Evolutionary conservation across 345 rosid species (phyloP).

Genomic region (Psidium guajava): DNA sequence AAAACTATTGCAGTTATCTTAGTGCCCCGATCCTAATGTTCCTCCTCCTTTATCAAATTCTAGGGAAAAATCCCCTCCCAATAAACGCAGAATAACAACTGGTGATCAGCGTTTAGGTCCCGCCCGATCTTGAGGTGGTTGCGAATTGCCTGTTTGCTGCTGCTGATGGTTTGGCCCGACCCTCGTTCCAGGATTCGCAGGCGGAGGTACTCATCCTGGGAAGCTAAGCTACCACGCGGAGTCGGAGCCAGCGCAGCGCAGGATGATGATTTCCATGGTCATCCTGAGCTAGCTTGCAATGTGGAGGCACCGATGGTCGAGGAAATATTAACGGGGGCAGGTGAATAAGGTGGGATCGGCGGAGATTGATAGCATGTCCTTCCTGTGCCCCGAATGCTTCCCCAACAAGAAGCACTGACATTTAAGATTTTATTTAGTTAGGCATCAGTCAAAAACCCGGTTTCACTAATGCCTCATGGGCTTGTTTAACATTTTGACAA

Average conservation of each 20-base stretch:
- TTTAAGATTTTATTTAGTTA: too few relatives aligned
- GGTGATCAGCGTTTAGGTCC: background rate
- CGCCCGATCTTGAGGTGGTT: too few relatives aligned
- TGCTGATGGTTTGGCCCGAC: conserved; percentile 4
- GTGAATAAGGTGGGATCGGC: background rate
- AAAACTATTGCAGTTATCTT: too few relatives aligned
- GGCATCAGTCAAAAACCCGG: too few relatives aligned
- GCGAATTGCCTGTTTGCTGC: background rate
- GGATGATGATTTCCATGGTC: background rate
- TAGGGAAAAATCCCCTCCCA: background rate
- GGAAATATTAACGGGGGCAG: background rate
- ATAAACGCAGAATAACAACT: background rate
- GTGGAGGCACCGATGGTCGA: background rate
- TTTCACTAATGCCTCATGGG: too few relatives aligned
- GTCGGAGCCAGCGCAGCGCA: accelerated
- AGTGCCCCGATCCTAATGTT: background rate
- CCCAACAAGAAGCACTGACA: background rate
- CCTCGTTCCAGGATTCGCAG: conserved; percentile 1
- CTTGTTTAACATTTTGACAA: background rate
- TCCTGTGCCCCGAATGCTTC: background rate
- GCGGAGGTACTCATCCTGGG: accelerated
- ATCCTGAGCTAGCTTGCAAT: too few relatives aligned
- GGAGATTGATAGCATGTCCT: background rate
- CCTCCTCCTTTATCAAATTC: background rate
- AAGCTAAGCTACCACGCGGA: background rate